phyloP scores from a whole-genome alignment of 495 filamentous ascomycete species.

The Astrothelium macrocarpum region DNA sequence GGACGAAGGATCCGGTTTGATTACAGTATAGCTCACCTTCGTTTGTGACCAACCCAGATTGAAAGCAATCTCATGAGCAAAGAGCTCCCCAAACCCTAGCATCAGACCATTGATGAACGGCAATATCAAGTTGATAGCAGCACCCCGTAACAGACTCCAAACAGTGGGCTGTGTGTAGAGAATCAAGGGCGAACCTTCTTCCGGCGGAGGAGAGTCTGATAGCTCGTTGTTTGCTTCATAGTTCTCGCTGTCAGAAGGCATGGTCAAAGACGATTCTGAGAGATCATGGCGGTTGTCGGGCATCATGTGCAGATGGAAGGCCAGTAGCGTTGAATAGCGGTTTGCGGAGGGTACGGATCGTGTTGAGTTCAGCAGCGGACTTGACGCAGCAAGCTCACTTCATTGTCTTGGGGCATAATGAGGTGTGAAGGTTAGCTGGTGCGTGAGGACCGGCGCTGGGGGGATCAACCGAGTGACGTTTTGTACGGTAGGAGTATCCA shows the following conservation, averaged over 20 bases:
- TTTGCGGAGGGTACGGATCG: constrained; percentile 7
- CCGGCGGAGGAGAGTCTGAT: constrained; percentile 41
- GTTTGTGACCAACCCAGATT: constrained; percentile 86
- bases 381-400: not conserved
- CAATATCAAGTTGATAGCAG: constrained; percentile 86
- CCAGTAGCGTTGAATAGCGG: constrained; percentile 15
- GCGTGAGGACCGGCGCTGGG: not conserved
- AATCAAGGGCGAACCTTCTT: constrained; percentile 58
- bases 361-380: not conserved
- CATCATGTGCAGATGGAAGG: constrained; percentile 27
- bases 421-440: constrained; percentile 3
- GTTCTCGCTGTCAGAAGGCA: constrained; percentile 82
- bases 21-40: constrained; percentile 51
- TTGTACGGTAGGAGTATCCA: no score
- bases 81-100: constrained; percentile 92
- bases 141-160: constrained; percentile 75
- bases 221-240: constrained; percentile 63
- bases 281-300: constrained; percentile 49
- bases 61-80: constrained; percentile 92
- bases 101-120: constrained; percentile 98
- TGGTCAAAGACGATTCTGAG: constrained; percentile 72
- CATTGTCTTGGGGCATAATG: not conserved
- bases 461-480: not conserved
- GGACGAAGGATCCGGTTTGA: not conserved
- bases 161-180: constrained; percentile 82